Evolutionary conservation across 768 basidiomycete genomes (phyloP), one percentile per base, ranked within the genome.

Genomic region (Xerocomellus chrysenteron): DNA sequence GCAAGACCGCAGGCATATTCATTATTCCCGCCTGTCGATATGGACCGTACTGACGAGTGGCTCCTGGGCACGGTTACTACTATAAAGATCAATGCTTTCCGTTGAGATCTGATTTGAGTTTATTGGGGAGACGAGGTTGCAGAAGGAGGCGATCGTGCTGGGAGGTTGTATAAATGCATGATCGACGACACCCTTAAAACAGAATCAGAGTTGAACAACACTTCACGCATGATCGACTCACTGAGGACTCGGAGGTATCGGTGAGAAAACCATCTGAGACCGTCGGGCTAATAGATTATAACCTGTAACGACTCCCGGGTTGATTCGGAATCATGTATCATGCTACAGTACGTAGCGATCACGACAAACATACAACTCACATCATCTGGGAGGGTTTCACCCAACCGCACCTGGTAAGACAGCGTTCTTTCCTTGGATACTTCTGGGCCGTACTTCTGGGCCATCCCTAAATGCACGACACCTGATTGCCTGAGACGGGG

Each of bases 31-130:
- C 28, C 16, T 24, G 6, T 43, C 32, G 5, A 39, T 14, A 13
- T 4, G 12, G 30, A 12, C 21, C 33, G 10, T 30, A 8, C 19
- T 51, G 41, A 62, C 16, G 19, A 39, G 30, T 43, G 21, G 14
- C 2, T 33, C 3, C n/a, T 6, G 61, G 61, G 40, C 54, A 58
- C 19, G 61, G 56, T 19, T 61, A 50, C 35, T 52, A 36, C 19
- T 63, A 56, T 32, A 52, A 54, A 32, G 55, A 57, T n/a, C 61
- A 62, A 28, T 37, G 56, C 35, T 62, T 33, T 41, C 21, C 13
- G 40, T 32, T 41, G 33, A 14, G 12, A 19, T n/a, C 7, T 14
- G 12, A 3, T 30, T 24, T 30, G 39, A 36, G 3, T n/a, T 30
- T 10, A 28, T 1, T 9, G 16, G 17, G 37, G 44, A 46, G 12